Conservation (phyloP, 306 rosid species). For the Quercus robur region DNA sequence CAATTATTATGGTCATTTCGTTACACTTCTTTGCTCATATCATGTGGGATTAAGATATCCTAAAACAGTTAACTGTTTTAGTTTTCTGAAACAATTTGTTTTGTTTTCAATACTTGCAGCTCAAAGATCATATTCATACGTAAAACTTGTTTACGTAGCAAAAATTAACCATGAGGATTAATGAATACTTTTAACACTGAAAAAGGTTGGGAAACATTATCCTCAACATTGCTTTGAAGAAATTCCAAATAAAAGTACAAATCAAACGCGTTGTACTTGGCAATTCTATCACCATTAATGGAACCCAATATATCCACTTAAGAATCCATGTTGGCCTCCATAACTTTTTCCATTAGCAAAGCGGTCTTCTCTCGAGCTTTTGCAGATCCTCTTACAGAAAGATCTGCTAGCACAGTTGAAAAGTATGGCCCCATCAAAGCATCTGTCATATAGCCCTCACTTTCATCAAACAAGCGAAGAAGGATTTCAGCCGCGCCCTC, state of each 20-base stretch:
- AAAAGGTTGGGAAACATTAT: neutral
- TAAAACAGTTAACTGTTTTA: neutral
- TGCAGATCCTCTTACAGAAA: constrained; percentile 70
- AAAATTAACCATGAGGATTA: neutral
- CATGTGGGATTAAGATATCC: too few relatives aligned
- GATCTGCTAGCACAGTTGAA: constrained; percentile 49
- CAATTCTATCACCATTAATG: constrained; percentile 1
- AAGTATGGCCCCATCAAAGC: constrained; percentile 51
- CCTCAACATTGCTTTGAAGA: neutral
- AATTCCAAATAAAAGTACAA: neutral
- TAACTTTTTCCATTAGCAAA: constrained; percentile 59
- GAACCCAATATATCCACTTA: constrained; percentile 20
- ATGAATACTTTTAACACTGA: neutral
- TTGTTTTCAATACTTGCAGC: neutral
- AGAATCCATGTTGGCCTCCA: constrained; percentile 27
- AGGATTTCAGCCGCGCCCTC: constrained; percentile 83
- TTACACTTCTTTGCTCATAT: too few relatives aligned
- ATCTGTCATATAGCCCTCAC: constrained; percentile 48
- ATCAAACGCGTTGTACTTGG: neutral
- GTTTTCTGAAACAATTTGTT: neutral
- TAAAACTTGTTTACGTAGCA: neutral
- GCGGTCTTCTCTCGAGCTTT: constrained; percentile 65
- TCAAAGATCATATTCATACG: neutral
- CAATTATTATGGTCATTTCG: too few relatives aligned
- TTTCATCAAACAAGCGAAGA: constrained; percentile 63